These are phyloP conservation scores for Tylopilus sp. DNA, from an alignment of 768 basidiomycete genomes.

Conservation along the genomic window DNA sequence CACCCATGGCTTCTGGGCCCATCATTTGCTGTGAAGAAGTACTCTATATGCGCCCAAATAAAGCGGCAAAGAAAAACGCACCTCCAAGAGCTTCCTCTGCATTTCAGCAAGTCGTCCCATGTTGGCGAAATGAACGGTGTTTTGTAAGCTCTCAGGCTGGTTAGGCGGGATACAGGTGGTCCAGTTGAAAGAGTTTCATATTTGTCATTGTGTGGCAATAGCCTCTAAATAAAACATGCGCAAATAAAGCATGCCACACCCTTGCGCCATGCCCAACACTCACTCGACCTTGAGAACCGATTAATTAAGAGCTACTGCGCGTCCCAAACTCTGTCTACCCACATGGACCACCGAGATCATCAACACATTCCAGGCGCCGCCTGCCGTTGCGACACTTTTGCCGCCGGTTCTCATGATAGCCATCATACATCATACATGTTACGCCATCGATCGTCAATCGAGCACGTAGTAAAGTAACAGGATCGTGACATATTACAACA, in stretches of 20 bases:
- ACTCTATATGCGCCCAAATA: slow-evolving; percentile 4
- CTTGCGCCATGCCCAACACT: background rate
- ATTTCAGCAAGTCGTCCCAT: slow-evolving; percentile 97
- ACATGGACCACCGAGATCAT: slow-evolving; percentile 15
- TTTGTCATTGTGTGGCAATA: slow-evolving; percentile 29
- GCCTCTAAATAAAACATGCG: slow-evolving; percentile 23
- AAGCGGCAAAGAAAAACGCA: slow-evolving; percentile 36
- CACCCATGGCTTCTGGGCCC: slow-evolving; percentile 99
- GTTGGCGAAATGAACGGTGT: slow-evolving; percentile 22
- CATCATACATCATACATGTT: slow-evolving; percentile 6
- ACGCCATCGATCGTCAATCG: slow-evolving; percentile 17
- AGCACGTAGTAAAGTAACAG: slow-evolving; percentile 5
- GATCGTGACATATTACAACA: slow-evolving; percentile 14
- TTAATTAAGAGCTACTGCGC: background rate
- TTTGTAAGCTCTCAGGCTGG: background rate
- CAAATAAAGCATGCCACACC: slow-evolving; percentile 22
- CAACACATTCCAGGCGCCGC: slow-evolving; percentile 5
- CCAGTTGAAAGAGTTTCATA: slow-evolving; percentile 16
- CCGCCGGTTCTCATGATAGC: background rate
- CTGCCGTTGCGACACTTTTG: slow-evolving; percentile 1
- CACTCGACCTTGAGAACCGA: too few relatives aligned
- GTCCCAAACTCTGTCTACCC: slow-evolving; percentile 3
- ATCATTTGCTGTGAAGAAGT: slow-evolving; percentile 84
- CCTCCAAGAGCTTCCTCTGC: slow-evolving; percentile 89
- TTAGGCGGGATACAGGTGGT: background rate